These are phyloP conservation scores for Aciculoconidium aculeatum DNA, from an alignment of 805 yeast genomes.

Conservation along the genomic window DNA sequence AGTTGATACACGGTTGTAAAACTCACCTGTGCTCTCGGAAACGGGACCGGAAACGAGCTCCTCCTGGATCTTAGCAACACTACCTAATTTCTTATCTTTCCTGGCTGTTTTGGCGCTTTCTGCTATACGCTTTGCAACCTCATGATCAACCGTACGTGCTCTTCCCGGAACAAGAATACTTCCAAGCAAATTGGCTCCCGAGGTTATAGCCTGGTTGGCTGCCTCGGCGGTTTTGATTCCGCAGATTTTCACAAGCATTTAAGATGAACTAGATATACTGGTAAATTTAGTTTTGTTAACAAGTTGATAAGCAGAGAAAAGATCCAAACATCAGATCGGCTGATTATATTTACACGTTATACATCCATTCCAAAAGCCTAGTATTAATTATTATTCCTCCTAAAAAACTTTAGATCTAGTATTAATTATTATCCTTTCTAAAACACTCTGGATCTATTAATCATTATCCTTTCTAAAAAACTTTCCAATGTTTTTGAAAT, in stretches of 20 bases:
- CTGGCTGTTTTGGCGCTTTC: conserved; percentile 21
- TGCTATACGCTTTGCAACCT: conserved; percentile 24
- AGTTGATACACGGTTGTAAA: conserved; percentile 24
- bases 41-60: no score
- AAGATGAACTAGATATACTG: neutral
- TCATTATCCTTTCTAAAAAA: conserved; percentile 32
- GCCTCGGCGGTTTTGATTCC: conserved; percentile 68
- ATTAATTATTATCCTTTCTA: no score
- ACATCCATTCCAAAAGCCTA: no score
- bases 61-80: conserved; percentile 14
- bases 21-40: conserved; percentile 20
- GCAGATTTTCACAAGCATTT: conserved; percentile 68
- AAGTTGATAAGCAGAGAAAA: no score
- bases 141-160: conserved; percentile 53
- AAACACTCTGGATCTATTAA: neutral
- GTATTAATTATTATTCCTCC: no score
- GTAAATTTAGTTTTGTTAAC: no score
- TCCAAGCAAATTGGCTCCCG: conserved; percentile 77
- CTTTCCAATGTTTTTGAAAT: conserved; percentile 58
- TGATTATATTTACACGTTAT: no score
- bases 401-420: no score
- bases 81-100: conserved; percentile 9
- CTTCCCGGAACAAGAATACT: conserved; percentile 82
- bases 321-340: no score
- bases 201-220: conserved; percentile 61